These are phyloP conservation scores for Diaporthe helianthi DNA, from an alignment of 2,329 filamentous ascomycete genomes.

Conservation along the genomic window DNA sequence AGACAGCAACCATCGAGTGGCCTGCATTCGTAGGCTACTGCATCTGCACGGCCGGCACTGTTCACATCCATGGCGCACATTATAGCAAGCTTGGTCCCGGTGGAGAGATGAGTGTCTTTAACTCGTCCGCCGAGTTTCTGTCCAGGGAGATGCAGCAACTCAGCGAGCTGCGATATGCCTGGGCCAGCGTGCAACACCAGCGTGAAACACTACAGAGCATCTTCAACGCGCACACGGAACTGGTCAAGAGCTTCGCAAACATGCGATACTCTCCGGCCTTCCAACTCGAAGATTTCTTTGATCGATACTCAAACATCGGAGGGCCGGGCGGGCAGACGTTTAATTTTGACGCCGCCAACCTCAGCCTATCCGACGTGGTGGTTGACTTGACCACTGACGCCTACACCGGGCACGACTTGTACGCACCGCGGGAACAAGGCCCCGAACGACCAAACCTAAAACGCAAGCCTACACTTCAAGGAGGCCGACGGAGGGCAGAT, in stretches of 20 bases:
- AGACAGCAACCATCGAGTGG: conserved; percentile 80
- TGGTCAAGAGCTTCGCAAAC: conserved; percentile 75
- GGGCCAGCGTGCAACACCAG: conserved; percentile 82
- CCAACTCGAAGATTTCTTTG: conserved; percentile 87
- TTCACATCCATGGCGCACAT: conserved; percentile 85
- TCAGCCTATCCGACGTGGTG: conserved; percentile 72
- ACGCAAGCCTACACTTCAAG: conserved; percentile 54
- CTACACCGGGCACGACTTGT: conserved; percentile 57
- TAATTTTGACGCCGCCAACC: conserved; percentile 75
- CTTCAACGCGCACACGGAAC: conserved; percentile 78
- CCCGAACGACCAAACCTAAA: conserved; percentile 53
- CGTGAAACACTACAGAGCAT: conserved; percentile 79
- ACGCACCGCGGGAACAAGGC: conserved; percentile 48
- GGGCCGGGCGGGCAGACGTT: conserved; percentile 65
- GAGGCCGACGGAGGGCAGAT: conserved; percentile 49
- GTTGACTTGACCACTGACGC: conserved; percentile 67
- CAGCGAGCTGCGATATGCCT: conserved; percentile 75
- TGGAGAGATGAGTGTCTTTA: conserved; percentile 67
- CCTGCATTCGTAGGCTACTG: conserved; percentile 87
- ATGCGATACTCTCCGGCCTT: conserved; percentile 81
- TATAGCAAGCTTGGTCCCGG: conserved; percentile 65
- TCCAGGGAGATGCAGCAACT: conserved; percentile 82
- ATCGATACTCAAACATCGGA: conserved; percentile 71
- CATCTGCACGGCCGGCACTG: conserved; percentile 84
- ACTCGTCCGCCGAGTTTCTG: conserved; percentile 71